These are phyloP conservation scores for Tetrapisispora phaffii DNA, from an alignment of 805 yeast species.

Conservation along the genomic window DNA sequence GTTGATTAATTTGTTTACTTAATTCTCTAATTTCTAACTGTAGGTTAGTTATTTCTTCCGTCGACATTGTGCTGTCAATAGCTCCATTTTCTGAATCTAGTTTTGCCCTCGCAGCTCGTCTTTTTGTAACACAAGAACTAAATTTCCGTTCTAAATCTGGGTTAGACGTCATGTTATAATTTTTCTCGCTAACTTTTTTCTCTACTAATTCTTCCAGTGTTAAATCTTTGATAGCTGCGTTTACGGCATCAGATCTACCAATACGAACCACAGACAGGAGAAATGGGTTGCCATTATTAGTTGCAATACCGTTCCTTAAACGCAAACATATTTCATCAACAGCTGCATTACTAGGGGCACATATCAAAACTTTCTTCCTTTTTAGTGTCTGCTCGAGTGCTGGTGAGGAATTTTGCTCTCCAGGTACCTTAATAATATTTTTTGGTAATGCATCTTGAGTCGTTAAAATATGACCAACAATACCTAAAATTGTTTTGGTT, in stretches of 20 bases:
- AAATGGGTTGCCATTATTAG: constrained; percentile 43
- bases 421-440: constrained; percentile 29
- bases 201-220: constrained; percentile 85
- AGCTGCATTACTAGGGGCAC: constrained; percentile 99
- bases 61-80: constrained; percentile 36
- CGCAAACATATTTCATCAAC: constrained; percentile 90
- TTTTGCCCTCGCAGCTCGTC: constrained; percentile 44
- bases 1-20: constrained; percentile 51
- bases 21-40: constrained; percentile 46
- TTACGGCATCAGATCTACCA: constrained; percentile 84
- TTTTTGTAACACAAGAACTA: constrained; percentile 46
- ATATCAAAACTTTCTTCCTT: constrained; percentile 60
- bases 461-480: constrained; percentile 68
- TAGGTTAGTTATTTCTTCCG: constrained; percentile 39
- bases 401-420: constrained; percentile 10
- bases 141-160: constrained; percentile 39
- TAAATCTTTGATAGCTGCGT: constrained; percentile 67
- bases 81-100: constrained; percentile 34
- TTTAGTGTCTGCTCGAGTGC: constrained; percentile 20
- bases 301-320: constrained; percentile 58
- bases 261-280: constrained; percentile 70
- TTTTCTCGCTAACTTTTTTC: constrained; percentile 36
- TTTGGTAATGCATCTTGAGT: constrained; percentile 19
- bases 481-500: constrained; percentile 90
- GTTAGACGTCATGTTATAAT: constrained; percentile 28